Evolutionary conservation across 1,139 yeast species (phyloP).

Genomic region (Hyphopichia wangnamkhiaoensis): DNA sequence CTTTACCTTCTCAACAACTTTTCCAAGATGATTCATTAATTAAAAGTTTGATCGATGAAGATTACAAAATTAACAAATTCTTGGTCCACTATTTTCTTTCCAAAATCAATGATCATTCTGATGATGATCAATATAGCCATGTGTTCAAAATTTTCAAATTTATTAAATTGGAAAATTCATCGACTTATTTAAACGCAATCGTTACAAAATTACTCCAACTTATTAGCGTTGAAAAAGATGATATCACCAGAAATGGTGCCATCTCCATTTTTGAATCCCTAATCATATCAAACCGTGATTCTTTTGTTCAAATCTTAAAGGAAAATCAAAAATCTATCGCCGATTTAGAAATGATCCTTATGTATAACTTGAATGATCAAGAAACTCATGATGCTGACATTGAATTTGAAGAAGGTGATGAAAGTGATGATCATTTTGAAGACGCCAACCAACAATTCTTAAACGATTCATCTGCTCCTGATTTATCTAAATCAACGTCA

Average conservation of each 20-base stretch:
- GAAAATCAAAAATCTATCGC: slow-evolving; percentile 40
- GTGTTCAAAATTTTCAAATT: slow-evolving; percentile 23
- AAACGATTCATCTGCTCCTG: slow-evolving; percentile 11
- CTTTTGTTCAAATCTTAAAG: slow-evolving; percentile 43
- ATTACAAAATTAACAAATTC: slow-evolving; percentile 33
- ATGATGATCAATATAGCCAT: slow-evolving; percentile 13
- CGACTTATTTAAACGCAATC: slow-evolving; percentile 23
- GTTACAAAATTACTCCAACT: slow-evolving; percentile 20
- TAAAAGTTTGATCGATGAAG: slow-evolving; percentile 21
- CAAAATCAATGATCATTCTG: not conserved
- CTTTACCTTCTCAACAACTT: slow-evolving; percentile 15
- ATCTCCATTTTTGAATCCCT: slow-evolving; percentile 48
- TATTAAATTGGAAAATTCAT: slow-evolving; percentile 20
- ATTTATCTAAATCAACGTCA: slow-evolving; percentile 22
- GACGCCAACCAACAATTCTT: slow-evolving; percentile 4
- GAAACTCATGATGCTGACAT: slow-evolving; percentile 19
- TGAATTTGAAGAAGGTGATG: slow-evolving; percentile 24
- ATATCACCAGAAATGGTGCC: slow-evolving; percentile 28
- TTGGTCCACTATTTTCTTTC: slow-evolving; percentile 29
- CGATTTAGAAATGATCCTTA: slow-evolving; percentile 67
- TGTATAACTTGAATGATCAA: slow-evolving; percentile 51
- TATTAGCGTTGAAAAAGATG: slow-evolving; percentile 14
- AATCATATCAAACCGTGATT: slow-evolving; percentile 34
- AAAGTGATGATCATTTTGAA: slow-evolving; percentile 22
- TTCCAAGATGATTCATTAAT: slow-evolving; percentile 15